Base-by-base conservation (phyloP, 257 asterid genomes). In the Eustoma russellianum region DNA sequence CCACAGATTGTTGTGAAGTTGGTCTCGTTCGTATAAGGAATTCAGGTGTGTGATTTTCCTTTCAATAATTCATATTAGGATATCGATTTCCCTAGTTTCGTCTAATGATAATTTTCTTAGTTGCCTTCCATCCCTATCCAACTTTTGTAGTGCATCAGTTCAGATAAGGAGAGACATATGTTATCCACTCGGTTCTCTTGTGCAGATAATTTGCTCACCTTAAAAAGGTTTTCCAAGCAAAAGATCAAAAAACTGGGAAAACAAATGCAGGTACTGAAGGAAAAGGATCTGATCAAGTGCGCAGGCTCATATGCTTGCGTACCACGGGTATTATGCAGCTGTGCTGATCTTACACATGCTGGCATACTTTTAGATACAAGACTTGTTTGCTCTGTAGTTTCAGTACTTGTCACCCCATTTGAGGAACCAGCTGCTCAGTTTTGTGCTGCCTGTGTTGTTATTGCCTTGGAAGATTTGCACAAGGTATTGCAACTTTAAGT, bases 1-100 rank as follows among this genome's bases (percentile, higher is more conserved):
- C 87, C 55, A 90, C 89, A 2, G 98, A 86, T 66, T 83, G 88
- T 80, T 74, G 94, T 48, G 97, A 90, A 81, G 75, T 86, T 73
- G 94, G 91, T 70, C 86, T 86, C 34, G 96, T 90, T 52, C 59
- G 69, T 19, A 52, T 79, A 58, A 68, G 65, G 60, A 79, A 75
- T 59, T 67, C 94, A 66, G 97, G 97, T 86, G 74, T 52, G 78
- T 72, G 55, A 63, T 66, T n/a, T 40, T 54, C 35, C n/a, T 17
- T 15, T 13, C 41, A 35, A 35, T 35, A n/a, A n/a, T n/a, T n/a
- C n/a, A n/a, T n/a, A n/a, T n/a, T n/a, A n/a, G n/a, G n/a, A n/a
- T n/a, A n/a, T n/a, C n/a, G n/a, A n/a, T n/a, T n/a, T n/a, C n/a
- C n/a, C n/a, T n/a, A n/a, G n/a, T n/a, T n/a, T n/a, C n/a, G n/a